A percentile compares a stretch with the other conserved stretches of the same genome.
Evolutionary conservation across 192 early-diverging fungal species (phyloP).

Genomic region (Linnemannia zychae): DNA sequence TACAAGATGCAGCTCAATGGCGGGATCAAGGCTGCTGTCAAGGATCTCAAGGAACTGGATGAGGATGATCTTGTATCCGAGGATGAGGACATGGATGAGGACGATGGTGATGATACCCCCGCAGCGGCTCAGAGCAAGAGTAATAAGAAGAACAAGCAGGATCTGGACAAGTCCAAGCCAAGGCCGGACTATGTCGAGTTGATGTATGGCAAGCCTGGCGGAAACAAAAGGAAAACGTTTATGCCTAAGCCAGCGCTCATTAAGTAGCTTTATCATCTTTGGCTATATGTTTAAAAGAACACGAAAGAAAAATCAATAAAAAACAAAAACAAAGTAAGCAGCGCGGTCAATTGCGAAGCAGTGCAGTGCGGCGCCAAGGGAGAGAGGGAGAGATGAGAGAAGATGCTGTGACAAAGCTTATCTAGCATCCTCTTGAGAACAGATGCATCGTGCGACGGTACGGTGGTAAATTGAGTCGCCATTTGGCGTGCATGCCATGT

Average conservation of each 20-base stretch:
- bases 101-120: neutral
- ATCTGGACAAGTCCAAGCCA: conserved; percentile 51
- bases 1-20: conserved; percentile 56
- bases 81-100: conserved; percentile 37
- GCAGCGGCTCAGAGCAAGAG: neutral
- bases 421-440: too few relatives aligned
- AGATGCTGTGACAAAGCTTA: too few relatives aligned
- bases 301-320: neutral
- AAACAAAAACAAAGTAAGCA: neutral
- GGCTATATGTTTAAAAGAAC: neutral
- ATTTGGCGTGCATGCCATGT: too few relatives aligned
- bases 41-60: conserved; percentile 30
- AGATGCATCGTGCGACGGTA: too few relatives aligned
- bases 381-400: too few relatives aligned
- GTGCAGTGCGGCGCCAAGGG: neutral
- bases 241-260: conserved; percentile 53
- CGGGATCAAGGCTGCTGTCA: conserved; percentile 47
- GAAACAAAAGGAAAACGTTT: conserved; percentile 52
- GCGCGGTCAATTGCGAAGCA: neutral
- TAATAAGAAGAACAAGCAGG: conserved; percentile 21
- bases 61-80: conserved; percentile 24
- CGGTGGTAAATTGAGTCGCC: too few relatives aligned
- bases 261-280: conserved; percentile 18
- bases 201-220: conserved; percentile 48
- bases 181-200: conserved; percentile 50